A percentile compares a stretch with the other conserved stretches of the same genome.
phyloP scores from a whole-genome alignment of 1,284 basidiomycete species.

The Ustilago sp. region DNA sequence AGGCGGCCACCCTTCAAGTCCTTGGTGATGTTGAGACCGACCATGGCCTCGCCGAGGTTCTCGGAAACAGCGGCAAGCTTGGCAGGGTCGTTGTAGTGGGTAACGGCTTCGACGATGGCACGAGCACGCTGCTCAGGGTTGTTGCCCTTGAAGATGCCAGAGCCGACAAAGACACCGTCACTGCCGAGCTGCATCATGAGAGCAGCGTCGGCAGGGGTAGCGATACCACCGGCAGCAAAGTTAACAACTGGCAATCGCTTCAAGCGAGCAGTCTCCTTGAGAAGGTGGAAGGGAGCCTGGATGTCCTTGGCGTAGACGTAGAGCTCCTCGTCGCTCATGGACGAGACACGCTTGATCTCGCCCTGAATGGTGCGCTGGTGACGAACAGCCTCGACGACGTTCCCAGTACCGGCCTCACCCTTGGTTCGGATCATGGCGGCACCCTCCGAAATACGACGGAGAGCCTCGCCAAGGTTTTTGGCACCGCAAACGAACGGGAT shows the following conservation, averaged over 20 bases:
- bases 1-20: slow-evolving; percentile 66
- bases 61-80: slow-evolving; percentile 79
- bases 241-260: slow-evolving; percentile 90
- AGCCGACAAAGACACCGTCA: slow-evolving; percentile 80
- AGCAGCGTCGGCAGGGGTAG: slow-evolving; percentile 96
- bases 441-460: slow-evolving; percentile 95
- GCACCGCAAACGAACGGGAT: slow-evolving; percentile 77
- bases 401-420: slow-evolving; percentile 90
- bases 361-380: slow-evolving; percentile 86
- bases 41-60: slow-evolving; percentile 89
- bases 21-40: slow-evolving; percentile 81
- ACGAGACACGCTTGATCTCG: slow-evolving; percentile 85
- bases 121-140: slow-evolving; percentile 93
- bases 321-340: slow-evolving; percentile 91
- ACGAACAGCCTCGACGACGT: slow-evolving; percentile 91
- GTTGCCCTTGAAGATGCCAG: slow-evolving; percentile 74
- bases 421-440: slow-evolving; percentile 71
- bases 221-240: slow-evolving; percentile 85
- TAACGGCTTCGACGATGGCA: slow-evolving; percentile 98
- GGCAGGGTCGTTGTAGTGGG: slow-evolving; percentile 77
- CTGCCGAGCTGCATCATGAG: slow-evolving; percentile 99
- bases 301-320: slow-evolving; percentile 91
- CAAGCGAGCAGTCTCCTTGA: slow-evolving; percentile 94
- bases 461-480: slow-evolving; percentile 81
- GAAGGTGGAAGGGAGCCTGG: slow-evolving; percentile 93